Evolutionary conservation across 805 yeast species (phyloP).

Genomic region (Nakazawaea molendinolei): DNA sequence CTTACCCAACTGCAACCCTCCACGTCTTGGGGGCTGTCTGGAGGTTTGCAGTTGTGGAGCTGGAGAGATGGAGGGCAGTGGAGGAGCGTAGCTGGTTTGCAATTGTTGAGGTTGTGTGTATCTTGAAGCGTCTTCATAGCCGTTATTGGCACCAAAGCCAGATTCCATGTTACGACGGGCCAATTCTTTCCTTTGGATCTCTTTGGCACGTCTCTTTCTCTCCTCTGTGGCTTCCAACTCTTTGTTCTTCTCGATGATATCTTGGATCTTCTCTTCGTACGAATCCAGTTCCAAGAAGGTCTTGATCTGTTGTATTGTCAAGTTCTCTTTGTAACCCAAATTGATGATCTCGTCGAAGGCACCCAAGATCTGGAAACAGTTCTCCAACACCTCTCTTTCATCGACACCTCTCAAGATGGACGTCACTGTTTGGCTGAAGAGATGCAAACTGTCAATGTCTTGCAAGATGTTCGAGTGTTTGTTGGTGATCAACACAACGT

Average conservation of each 20-base stretch:
- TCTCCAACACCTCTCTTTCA: conserved; percentile 75
- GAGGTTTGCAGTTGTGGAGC: conserved; percentile 21
- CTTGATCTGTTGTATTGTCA: conserved; percentile 73
- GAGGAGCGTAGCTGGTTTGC: conserved; percentile 17
- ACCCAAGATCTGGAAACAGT: conserved; percentile 81
- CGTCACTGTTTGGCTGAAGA: conserved; percentile 77
- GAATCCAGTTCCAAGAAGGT: conserved; percentile 96
- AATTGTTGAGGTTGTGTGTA: conserved; percentile 7
- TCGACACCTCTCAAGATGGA: conserved; percentile 65
- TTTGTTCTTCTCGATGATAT: conserved; percentile 93
- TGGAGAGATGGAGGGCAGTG: conserved; percentile 20
- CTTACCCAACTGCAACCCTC: conserved; percentile 77
- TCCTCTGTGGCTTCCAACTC: conserved; percentile 96
- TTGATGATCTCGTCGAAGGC: conserved; percentile 93
- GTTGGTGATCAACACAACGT: conserved; percentile 86
- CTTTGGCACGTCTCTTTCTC: conserved; percentile 91
- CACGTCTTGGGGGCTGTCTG: conserved; percentile 40
- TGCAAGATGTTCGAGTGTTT: conserved; percentile 87
- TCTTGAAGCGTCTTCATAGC: conserved; percentile 12
- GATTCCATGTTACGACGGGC: conserved; percentile 52
- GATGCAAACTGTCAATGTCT: conserved; percentile 86
- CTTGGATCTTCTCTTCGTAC: conserved; percentile 97
- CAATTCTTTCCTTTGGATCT: conserved; percentile 74
- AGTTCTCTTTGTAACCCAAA: conserved; percentile 84
- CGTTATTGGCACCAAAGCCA: conserved; percentile 18